Base-by-base conservation (phyloP, 1,139 yeast species). In the Geotrichum candidum region DNA sequence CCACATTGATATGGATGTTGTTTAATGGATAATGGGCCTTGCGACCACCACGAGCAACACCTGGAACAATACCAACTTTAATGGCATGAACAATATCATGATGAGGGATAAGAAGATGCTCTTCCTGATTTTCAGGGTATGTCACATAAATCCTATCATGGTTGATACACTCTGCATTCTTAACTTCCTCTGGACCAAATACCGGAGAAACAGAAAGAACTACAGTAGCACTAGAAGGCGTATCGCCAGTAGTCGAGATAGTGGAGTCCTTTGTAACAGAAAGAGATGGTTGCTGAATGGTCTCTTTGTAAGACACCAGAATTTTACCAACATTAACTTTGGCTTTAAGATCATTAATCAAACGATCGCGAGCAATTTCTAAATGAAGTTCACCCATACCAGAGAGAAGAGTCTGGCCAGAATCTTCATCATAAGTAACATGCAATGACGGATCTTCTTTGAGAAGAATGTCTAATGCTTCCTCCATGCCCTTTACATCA, bases 331-430 rank as follows among this genome's bases (percentile, higher is more conserved):
- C 80, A 57, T 86, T 85, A 0, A 89, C 88, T 63, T 86, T 85
- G 1, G 96, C 97, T 71, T 87, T 87, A 81, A 92, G 81, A 65
- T 90, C 96, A 60, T 83, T 84, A 25, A 87, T 76, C 58, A 94
- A 79, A 62, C 97, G 79, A 67, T 90, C 96, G 60, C 82, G 81
- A 1, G 95, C 88, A 67, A 94, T 91, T 67, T 94, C 98, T 60
- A 94, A 79, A 74, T 94, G 99, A 59, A 94, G 78, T 70, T 91
- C 97, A 22, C 98, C 99, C 97, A 94, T 91, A 2, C 99, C 99
- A 59, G 96, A 85, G 46, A 94, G 74, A 35, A 91, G 80, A 0
- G 91, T 86, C 74, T 94, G 97, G 0, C 96, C 97, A 63, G 89
- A 79, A 64, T 92, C 97, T 66, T 89, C 96, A 70, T 94, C 97